Percentiles rank a stretch among this genome's conserved stretches.
Conservation (phyloP, 257 asterid species). For the Solanum infundibuliforme region DNA sequence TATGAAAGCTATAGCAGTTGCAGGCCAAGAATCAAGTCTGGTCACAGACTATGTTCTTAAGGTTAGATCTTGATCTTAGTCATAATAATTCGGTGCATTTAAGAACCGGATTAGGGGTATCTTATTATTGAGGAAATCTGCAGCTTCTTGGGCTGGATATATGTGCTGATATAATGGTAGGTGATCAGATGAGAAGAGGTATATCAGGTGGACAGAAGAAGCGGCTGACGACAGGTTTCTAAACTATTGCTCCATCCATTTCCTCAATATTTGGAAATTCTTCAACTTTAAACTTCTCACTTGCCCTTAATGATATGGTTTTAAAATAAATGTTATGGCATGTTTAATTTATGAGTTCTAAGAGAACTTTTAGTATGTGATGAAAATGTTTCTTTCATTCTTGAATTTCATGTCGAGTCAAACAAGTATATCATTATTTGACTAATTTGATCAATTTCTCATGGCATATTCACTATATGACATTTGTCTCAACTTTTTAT, state of each 20-base stretch:
- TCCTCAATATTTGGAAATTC: not conserved
- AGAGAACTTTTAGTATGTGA: not conserved
- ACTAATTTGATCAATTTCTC: not conserved
- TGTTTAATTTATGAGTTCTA: not conserved
- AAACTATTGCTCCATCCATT: not conserved
- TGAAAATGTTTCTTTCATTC: not conserved
- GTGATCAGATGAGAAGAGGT: constrained; percentile 90
- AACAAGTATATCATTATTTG: not conserved
- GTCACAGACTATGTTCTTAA: constrained; percentile 83
- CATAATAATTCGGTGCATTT: not conserved
- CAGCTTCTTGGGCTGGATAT: constrained; percentile 94
- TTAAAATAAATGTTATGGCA: not conserved
- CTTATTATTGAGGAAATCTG: not conserved
- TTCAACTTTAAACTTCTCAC: not conserved
- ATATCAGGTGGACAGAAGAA: constrained; percentile 98
- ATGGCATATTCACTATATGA: not conserved
- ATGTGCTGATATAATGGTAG: constrained; percentile 86
- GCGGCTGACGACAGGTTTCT: constrained; percentile 82
- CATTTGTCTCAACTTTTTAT: not conserved
- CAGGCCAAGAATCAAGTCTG: constrained; percentile 82
- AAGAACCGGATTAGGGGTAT: not conserved
- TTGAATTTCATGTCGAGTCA: not conserved
- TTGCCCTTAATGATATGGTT: not conserved
- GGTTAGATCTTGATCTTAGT: constrained; percentile 29
- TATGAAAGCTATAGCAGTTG: constrained; percentile 89